These are phyloP conservation scores for Dendrothele bispora DNA, from an alignment of 768 basidiomycete species.

Conservation along the genomic window DNA sequence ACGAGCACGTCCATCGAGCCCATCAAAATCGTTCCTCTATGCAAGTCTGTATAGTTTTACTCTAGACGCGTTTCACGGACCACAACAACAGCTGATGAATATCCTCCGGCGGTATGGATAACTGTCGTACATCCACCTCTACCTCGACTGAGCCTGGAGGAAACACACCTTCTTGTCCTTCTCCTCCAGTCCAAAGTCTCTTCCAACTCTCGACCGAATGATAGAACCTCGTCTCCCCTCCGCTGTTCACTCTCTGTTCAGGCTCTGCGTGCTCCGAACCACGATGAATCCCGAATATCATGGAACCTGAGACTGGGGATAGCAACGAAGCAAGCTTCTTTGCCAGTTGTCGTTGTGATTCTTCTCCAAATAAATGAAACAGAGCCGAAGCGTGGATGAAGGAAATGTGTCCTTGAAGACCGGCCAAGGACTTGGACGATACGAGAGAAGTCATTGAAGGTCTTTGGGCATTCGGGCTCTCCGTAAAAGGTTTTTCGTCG, in stretches of 20 bases:
- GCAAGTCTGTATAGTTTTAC: too few species aligned
- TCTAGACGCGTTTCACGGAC: too few species aligned
- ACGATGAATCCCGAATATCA: conserved; percentile 46
- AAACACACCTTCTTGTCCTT: too few species aligned
- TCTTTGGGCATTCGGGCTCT: conserved; percentile 14
- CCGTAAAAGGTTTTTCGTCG: conserved; percentile 24
- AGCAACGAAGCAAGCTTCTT: conserved; percentile 39
- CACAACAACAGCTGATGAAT: too few species aligned
- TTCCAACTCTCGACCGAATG: conserved; percentile 1
- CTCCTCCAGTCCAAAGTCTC: too few species aligned
- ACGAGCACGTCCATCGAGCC: too few species aligned
- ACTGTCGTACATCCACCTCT: too few species aligned
- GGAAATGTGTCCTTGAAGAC: conserved; percentile 45
- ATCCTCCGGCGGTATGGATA: too few species aligned
- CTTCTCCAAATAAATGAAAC: conserved; percentile 52
- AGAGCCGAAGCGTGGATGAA: conserved; percentile 49
- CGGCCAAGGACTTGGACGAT: conserved; percentile 40
- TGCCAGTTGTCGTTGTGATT: conserved; percentile 39
- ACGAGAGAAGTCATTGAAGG: conserved; percentile 22
- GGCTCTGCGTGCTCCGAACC: conserved; percentile 26
- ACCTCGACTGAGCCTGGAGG: too few species aligned
- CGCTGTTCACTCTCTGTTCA: background rate
- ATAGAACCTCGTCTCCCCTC: background rate
- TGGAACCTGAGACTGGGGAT: conserved; percentile 40
- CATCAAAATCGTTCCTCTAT: too few species aligned